Base-by-base conservation (phyloP, 2,329 filamentous ascomycete species). In the Trichoderma sp. region DNA sequence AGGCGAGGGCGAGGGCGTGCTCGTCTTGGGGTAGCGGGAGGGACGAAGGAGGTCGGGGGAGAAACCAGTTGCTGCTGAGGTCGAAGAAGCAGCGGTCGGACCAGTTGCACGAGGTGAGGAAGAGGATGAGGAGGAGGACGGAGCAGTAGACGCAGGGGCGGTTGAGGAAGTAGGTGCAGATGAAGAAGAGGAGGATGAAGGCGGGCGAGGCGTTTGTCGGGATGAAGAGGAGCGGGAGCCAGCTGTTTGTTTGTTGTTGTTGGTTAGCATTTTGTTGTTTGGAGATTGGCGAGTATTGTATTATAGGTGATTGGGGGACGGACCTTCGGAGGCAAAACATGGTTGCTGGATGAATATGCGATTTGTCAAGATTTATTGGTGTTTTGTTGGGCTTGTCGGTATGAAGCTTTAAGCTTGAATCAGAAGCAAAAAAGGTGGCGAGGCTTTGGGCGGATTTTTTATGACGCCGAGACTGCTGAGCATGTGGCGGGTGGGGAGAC, bases 141-240 rank as follows among this genome's bases (percentile, higher is more conserved):
- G 94, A 97, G 88, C 96, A 99, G 87, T 99, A 99, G 77, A 97
- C 92, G 85, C 96, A 99, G 68, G 96, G 96, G 70, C 95, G 91
- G 84, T 98, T 97, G 77, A 99, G 91, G 83, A 97, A 93, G 86
- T 97, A 98, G 75, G 95, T 97, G 81, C 95, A 94, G 75, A 94
- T 87, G 84, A 99, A 92, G 86, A 96, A 94, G 83, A 94, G 88
- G 83, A 95, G 89, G 80, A 96, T 93, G 84, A 95, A 95, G 78
- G 93, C 88, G 30, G 93, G 93, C 71, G 92, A 94, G 76, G 93
- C 92, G 81, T 95, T 94, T 72, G 93, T 93, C 67, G 93, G 93
- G 76, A 96, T 94, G 83, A 96, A 95, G 80, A 96, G 92, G 76
- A 96, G 90, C 34, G 93, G 93, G 66, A 96, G 88, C 92, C 93